These are phyloP conservation scores for Talaromyces wortmannii DNA, from an alignment of 495 filamentous ascomycete species.

Conservation along the genomic window DNA sequence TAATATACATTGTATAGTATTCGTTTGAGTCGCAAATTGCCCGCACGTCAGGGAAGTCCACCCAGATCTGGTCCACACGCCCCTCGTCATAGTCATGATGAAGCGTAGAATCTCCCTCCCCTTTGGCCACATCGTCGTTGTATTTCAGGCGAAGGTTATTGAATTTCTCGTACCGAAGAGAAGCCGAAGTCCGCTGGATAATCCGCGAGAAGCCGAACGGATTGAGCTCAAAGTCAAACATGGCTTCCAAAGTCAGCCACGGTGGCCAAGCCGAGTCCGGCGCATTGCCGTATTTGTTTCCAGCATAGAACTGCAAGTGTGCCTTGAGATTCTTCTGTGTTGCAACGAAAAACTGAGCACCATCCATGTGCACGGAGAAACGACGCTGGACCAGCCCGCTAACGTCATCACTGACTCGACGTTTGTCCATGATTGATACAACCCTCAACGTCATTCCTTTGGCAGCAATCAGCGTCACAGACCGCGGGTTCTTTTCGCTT, in stretches of 20 bases:
- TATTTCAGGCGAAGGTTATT: constrained; percentile 96
- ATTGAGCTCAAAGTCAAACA: constrained; percentile 89
- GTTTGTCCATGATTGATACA: constrained; percentile 95
- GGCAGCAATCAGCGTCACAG: constrained; percentile 85
- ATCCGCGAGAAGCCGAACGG: constrained; percentile 95
- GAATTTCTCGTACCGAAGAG: constrained; percentile 93
- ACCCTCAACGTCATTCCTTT: constrained; percentile 97
- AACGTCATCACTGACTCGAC: constrained; percentile 83
- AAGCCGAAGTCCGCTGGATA: constrained; percentile 90
- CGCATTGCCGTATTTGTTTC: constrained; percentile 83
- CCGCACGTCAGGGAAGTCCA: constrained; percentile 88
- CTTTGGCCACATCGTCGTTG: constrained; percentile 82
- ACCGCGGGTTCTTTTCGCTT: constrained; percentile 93
- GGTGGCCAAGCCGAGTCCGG: constrained; percentile 87
- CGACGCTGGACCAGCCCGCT: constrained; percentile 91
- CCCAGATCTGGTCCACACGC: constrained; percentile 90
- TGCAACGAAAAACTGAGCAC: constrained; percentile 95
- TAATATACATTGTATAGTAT: constrained; percentile 96
- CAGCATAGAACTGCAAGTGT: constrained; percentile 86
- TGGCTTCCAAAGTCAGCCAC: constrained; percentile 95
- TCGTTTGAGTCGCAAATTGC: constrained; percentile 93
- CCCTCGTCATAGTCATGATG: constrained; percentile 50
- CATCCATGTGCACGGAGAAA: constrained; percentile 90
- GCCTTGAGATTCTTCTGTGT: constrained; percentile 81
- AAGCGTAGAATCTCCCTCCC: constrained; percentile 28